Evolutionary conservation across 1,284 basidiomycete genomes (phyloP).

Genomic region (Xerocomus nothofagi): DNA sequence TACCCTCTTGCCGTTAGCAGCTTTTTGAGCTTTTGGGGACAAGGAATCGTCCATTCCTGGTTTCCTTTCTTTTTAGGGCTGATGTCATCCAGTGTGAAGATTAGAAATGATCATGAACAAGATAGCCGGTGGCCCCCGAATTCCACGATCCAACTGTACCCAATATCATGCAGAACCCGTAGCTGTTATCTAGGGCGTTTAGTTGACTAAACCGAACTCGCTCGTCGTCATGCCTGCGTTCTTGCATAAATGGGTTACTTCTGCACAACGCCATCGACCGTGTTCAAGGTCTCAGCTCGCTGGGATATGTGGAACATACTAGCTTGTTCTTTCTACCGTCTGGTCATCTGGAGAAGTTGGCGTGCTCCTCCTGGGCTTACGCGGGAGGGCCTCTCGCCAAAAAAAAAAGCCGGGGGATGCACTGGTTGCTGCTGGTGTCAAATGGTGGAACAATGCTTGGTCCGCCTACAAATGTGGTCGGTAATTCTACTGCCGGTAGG

Average conservation of each 20-base stretch:
- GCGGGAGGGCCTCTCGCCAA: slow-evolving; percentile 21
- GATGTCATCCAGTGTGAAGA: no score
- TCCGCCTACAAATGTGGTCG: neutral
- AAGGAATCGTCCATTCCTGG: no score
- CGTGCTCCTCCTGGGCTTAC: slow-evolving; percentile 8
- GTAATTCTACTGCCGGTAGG: slow-evolving; percentile 9
- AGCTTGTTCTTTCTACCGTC: neutral
- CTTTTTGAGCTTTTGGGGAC: no score
- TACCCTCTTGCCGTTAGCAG: no score
- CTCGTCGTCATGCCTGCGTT: neutral
- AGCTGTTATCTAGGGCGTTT: neutral
- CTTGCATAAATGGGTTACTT: neutral
- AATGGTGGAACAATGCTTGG: slow-evolving; percentile 25
- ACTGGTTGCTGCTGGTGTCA: slow-evolving; percentile 21
- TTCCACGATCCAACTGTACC: neutral
- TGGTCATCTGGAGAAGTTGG: slow-evolving; percentile 6
- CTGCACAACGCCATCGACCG: neutral
- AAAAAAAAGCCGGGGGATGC: slow-evolving; percentile 22
- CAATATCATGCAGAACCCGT: neutral
- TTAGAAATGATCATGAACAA: no score
- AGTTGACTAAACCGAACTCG: neutral
- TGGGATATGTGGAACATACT: neutral
- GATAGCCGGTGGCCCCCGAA: neutral
- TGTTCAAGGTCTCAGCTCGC: neutral
- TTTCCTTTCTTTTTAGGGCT: no score